A percentile compares a stretch with the other conserved stretches of the same genome.
phyloP scores from a whole-genome alignment of 2,329 filamentous ascomycete genomes.

The Neospermospora avenae region DNA sequence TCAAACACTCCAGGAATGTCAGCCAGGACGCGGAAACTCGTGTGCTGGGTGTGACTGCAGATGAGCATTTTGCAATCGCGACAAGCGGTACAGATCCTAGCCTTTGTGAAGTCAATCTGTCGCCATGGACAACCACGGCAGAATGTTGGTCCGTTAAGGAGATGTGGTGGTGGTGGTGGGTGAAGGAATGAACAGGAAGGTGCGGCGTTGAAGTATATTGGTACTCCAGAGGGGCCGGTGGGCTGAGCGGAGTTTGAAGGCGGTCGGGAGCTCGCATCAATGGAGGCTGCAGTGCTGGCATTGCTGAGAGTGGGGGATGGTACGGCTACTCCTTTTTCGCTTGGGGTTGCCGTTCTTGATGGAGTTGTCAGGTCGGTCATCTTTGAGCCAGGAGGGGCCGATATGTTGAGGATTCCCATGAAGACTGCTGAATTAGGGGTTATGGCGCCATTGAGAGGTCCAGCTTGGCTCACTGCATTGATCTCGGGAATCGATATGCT shows the following conservation, averaged over 20 bases:
- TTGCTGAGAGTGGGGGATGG: background rate
- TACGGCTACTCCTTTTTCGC: background rate
- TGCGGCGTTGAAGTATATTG: background rate
- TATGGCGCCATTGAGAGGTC: background rate
- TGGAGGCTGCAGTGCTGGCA: background rate
- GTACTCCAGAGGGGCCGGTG: background rate
- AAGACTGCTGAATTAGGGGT: background rate
- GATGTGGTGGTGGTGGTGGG: background rate
- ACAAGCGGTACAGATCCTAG: slow-evolving; percentile 20
- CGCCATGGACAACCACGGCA: slow-evolving; percentile 18
- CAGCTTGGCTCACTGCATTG: background rate
- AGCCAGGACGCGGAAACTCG: background rate
- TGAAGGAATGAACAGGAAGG: slow-evolving; percentile 2
- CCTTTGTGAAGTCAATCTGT: slow-evolving; percentile 23
- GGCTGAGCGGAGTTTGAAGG: background rate
- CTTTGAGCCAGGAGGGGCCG: background rate
- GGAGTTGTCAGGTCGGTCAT: background rate
- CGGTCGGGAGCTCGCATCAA: background rate
- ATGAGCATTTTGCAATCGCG: slow-evolving; percentile 13
- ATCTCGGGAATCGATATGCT: background rate
- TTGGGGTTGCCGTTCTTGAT: background rate
- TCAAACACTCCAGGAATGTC: background rate
- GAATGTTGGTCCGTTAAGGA: background rate
- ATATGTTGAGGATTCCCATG: background rate
- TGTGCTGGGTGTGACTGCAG: slow-evolving; percentile 15